These are phyloP conservation scores for Myxozyma udenii DNA, from an alignment of 805 yeast species.

Conservation along the genomic window DNA sequence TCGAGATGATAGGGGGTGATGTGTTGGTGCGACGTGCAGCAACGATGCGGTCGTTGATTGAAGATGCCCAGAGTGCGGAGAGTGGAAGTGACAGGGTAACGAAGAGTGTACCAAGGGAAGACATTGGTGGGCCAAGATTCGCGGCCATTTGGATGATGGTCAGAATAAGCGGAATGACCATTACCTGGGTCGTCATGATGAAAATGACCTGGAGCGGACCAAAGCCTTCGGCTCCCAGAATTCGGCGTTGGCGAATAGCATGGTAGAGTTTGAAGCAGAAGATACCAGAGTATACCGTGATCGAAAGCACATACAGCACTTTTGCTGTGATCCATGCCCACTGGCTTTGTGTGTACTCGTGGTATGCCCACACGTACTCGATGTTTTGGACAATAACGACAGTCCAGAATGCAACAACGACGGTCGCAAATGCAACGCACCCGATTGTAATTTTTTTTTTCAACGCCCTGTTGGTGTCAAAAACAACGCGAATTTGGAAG, in stretches of 20 bases:
- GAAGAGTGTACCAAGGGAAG: constrained; percentile 56
- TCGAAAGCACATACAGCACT: constrained; percentile 66
- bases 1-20: background rate
- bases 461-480: constrained; percentile 37
- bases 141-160: constrained; percentile 54
- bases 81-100: constrained; percentile 74
- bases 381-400: constrained; percentile 47
- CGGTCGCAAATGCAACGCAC: constrained; percentile 50
- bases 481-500: constrained; percentile 70
- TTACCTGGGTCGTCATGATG: constrained; percentile 78
- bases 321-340: constrained; percentile 37
- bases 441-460: constrained; percentile 51
- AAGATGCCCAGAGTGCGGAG: constrained; percentile 84
- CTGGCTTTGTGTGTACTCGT: constrained; percentile 47
- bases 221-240: constrained; percentile 76
- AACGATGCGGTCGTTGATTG: constrained; percentile 45
- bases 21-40: constrained; percentile 17
- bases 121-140: constrained; percentile 36
- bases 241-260: constrained; percentile 71
- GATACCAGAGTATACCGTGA: constrained; percentile 59
- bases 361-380: constrained; percentile 39
- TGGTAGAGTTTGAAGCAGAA: constrained; percentile 60
- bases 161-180: constrained; percentile 71
- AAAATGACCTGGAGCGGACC: constrained; percentile 76
- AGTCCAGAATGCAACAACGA: constrained; percentile 60